Base-by-base conservation (phyloP, 139 green algal species). In the Pseudopediastrum boryanum region DNA sequence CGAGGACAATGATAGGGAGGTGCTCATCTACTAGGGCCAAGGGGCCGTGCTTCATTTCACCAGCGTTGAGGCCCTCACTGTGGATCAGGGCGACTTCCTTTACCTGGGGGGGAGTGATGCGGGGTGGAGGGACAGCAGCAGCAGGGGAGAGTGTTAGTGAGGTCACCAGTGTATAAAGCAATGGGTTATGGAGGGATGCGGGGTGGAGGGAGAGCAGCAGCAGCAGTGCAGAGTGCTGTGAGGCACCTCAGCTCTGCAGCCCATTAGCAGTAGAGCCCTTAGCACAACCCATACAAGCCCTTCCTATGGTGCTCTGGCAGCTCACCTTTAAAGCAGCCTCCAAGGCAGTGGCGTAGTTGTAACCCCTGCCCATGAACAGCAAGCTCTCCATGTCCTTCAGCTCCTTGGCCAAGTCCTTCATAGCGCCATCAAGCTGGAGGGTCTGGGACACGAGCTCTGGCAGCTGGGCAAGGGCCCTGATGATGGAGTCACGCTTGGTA, bases 11-110 rank as follows among this genome's bases (percentile, higher is more conserved):
- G 68, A 96, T 88, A 35, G 94, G 93, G 83, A 98, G 77, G 31
- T 73, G 87, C 78, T 94, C 89, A 64, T 98, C 94, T 35, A 98
- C 89, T 16, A 98, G 85, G 31, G 94, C 94, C 48, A 98, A 84
- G 5, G 94, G 93, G 1, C 94, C 93, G 80, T 98, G 94, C 86
- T 98, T 98, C 86, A 98, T 94, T 83, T 98, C 94, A 2, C 94
- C 94, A 25, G 94, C 91, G 62, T 96, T 81, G 63, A 98, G 95
- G 58, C 93, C 94, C 81, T 98, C 94, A 39, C 85, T 93, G 87
- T 98, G 94, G 83, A 96, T 93, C 67, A 95, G 89, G 27, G 91
- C 92, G 16, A 97, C 90, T 79, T 97, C 93, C 84, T 97, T 97
- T 5, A 92, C 81, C 83, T 87, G 78, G 54, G 52, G 31, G 5